Base-by-base conservation (phyloP, 352 stramenopile species). In the Phytophthora nicotianae region DNA sequence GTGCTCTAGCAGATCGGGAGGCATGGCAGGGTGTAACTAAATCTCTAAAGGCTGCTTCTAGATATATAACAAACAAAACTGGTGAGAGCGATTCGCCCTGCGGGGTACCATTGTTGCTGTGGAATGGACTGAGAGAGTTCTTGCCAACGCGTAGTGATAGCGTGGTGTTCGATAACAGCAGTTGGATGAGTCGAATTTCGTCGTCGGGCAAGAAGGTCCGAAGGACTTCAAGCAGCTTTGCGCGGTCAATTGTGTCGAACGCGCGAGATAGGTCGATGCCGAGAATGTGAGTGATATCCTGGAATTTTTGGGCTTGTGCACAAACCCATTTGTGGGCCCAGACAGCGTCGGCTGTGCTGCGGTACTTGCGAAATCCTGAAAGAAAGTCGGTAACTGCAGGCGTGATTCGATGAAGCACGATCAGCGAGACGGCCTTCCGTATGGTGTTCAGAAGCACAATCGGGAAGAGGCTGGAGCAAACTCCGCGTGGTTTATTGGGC, bases 221-320 rank as follows among this genome's bases (percentile, higher is more conserved):
- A 0, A 66, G 50, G 3, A 66, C 41, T 0, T 19, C 1, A 7
- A 66, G 42, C 1, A 59, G 29, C 26, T 55, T 58, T 3, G 27
- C 9, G 1, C 46, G n/a, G 17, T 64, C 57, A 16, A 58, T 58
- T 1, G 48, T 52, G 27, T 65, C 48, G 11, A 65, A 65, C 1
- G 47, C 48, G 2, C 37, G 14, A 4, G 37, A 58, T 16, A 49
- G 38, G 20, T 65, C 48, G 23, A 52, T 58, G 0, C 57, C 55
- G n/a, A 63, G 45, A 6, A 63, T 23, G 5, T 50, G 23, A 5
- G 38, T 50, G 10, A 6, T 5, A 17, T 63, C 41, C 0, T 23
- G 19, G 16, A 19, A 60, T 1, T 8, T 10, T 49, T 41, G 50
- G 2, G 16, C 38, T 4, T 17, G 10, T 10, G 37, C 38, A 3